These are phyloP conservation scores for Hydnum rufescens DNA, from an alignment of 768 basidiomycete genomes.

Conservation along the genomic window DNA sequence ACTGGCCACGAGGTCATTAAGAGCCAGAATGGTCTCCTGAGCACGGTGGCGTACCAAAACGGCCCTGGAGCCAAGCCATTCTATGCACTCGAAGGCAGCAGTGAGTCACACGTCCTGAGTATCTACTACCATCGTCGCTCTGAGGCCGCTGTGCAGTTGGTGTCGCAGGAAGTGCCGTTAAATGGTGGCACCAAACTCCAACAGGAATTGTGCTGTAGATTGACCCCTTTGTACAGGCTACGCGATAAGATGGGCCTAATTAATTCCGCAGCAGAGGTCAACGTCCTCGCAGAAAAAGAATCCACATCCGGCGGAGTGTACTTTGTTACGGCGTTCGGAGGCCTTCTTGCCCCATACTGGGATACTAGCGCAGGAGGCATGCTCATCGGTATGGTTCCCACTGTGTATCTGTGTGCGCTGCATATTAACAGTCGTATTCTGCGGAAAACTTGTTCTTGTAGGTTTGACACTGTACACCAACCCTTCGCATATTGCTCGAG, in stretches of 20 bases:
- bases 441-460: slow-evolving; percentile 11
- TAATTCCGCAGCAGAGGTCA: slow-evolving; percentile 60
- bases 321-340: slow-evolving; percentile 94
- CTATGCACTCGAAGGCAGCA: slow-evolving; percentile 89
- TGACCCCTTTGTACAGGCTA: slow-evolving; percentile 27
- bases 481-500: slow-evolving; percentile 81
- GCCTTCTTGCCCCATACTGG: slow-evolving; percentile 95
- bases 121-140: not conserved
- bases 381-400: slow-evolving; percentile 52
- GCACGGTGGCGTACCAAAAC: slow-evolving; percentile 85
- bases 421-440: not conserved
- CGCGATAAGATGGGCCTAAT: slow-evolving; percentile 82
- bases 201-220: slow-evolving; percentile 1
- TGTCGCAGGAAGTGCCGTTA: slow-evolving; percentile 88
- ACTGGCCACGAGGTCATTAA: slow-evolving; percentile 75
- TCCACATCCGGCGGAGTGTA: slow-evolving; percentile 73
- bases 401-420: not conserved
- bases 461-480: slow-evolving; percentile 76
- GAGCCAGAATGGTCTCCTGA: slow-evolving; percentile 72
- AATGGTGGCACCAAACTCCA: slow-evolving; percentile 35
- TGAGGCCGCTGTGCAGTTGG: slow-evolving; percentile 32
- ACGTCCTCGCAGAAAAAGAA: slow-evolving; percentile 58
- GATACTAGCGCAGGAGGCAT: slow-evolving; percentile 78
- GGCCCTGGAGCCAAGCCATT: slow-evolving; percentile 59
- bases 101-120: slow-evolving; percentile 26